Percentiles rank a stretch among this genome's conserved stretches.
These are phyloP conservation scores for Barbarea vulgaris DNA, from an alignment of 345 rosid genomes.

Conservation along the genomic window DNA sequence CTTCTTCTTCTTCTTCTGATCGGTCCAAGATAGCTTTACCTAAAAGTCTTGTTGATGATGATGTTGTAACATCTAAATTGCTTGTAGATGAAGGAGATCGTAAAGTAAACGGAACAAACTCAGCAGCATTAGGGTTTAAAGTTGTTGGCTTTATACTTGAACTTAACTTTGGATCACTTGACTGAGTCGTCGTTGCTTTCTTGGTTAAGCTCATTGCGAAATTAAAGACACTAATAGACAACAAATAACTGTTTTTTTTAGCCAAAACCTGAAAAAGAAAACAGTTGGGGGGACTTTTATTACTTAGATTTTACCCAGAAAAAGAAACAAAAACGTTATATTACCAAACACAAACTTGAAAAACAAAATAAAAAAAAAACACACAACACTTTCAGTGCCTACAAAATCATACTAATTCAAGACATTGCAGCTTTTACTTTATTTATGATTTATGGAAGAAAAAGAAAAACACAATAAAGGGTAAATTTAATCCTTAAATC, in stretches of 20 bases:
- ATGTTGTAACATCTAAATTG: slow-evolving; percentile 41
- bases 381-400: slow-evolving; percentile 11
- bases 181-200: slow-evolving; percentile 44
- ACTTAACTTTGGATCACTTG: slow-evolving; percentile 58
- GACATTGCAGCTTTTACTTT: background rate
- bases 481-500: background rate
- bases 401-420: slow-evolving; percentile 19
- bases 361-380: background rate
- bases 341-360: background rate
- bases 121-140: slow-evolving; percentile 95
- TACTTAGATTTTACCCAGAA: background rate
- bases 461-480: background rate
- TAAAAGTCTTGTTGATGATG: slow-evolving; percentile 48
- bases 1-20: slow-evolving; percentile 90
- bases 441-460: slow-evolving; percentile 1
- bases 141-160: slow-evolving; percentile 56
- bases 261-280: slow-evolving; percentile 59
- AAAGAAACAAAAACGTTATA: slow-evolving; percentile 19
- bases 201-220: slow-evolving; percentile 74
- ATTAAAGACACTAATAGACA: background rate
- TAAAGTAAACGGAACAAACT: slow-evolving; percentile 81
- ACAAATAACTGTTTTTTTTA: slow-evolving; percentile 42
- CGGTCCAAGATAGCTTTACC: slow-evolving; percentile 70
- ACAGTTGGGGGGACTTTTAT: background rate
- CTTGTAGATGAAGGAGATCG: slow-evolving; percentile 61